Evolutionary conservation across 345 rosid genomes (phyloP).

Genomic region (Aquilaria yunnanensis): DNA sequence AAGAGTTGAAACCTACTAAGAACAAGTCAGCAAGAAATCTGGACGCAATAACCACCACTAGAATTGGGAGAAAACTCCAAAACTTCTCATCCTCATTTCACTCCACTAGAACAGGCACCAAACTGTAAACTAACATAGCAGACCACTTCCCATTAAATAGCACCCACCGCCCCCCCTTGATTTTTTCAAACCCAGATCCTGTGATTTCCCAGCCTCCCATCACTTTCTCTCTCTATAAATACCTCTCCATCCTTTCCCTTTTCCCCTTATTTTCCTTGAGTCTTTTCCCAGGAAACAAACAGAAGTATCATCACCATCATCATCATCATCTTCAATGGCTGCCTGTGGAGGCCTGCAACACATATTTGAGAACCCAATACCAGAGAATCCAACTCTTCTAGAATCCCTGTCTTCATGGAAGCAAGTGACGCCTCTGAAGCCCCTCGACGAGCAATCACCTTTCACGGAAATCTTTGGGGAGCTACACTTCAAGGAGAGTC

Average conservation of each 20-base stretch:
- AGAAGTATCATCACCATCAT: not conserved
- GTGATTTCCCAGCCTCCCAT: not conserved
- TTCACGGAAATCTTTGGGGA: constrained; percentile 68
- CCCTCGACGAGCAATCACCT: constrained; percentile 38
- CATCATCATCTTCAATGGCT: constrained; percentile 41
- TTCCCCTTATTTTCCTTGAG: too few relatives aligned
- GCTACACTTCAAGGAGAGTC: constrained; percentile 53
- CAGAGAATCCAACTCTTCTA: constrained; percentile 41
- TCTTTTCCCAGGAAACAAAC: too few relatives aligned
- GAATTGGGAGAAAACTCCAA: constrained; percentile 13
- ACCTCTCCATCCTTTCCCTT: not conserved
- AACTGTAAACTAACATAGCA: constrained; percentile 1
- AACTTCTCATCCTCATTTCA: constrained; percentile 36
- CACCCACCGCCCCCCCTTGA: constrained; percentile 23
- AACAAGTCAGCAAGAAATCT: not conserved
- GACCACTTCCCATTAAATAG: constrained; percentile 19
- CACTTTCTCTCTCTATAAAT: not conserved
- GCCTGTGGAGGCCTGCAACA: constrained; percentile 64
- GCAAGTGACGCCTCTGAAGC: constrained; percentile 30
- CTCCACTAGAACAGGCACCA: constrained; percentile 18
- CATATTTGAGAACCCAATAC: constrained; percentile 52
- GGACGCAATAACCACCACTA: constrained; percentile 34
- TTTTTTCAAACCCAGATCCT: constrained; percentile 24
- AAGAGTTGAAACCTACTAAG: not conserved
- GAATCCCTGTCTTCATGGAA: constrained; percentile 64